Evolutionary conservation across 2,329 filamentous ascomycete genomes (phyloP).

Genomic region (Exophiala sp.): DNA sequence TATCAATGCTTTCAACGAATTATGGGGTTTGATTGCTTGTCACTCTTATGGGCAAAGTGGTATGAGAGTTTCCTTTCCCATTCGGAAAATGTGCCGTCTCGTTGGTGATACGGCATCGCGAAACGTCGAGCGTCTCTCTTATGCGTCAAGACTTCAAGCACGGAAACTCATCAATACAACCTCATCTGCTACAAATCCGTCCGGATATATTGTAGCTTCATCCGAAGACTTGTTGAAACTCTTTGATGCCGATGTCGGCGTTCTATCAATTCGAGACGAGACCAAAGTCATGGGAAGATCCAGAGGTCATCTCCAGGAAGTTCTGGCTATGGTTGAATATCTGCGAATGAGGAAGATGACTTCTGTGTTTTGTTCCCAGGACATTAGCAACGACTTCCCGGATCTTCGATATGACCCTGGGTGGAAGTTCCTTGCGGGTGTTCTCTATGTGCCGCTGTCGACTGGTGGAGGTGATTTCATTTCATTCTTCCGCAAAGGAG

Average conservation of each 20-base stretch:
- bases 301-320: slow-evolving; percentile 73
- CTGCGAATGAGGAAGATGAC: slow-evolving; percentile 70
- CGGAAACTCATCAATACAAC: slow-evolving; percentile 84
- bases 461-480: slow-evolving; percentile 78
- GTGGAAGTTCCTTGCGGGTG: slow-evolving; percentile 71
- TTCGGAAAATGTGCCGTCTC: slow-evolving; percentile 85
- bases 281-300: slow-evolving; percentile 74
- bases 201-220: slow-evolving; percentile 85
- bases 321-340: slow-evolving; percentile 80
- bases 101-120: slow-evolving; percentile 81
- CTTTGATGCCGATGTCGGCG: slow-evolving; percentile 82
- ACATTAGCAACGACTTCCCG: slow-evolving; percentile 72
- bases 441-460: slow-evolving; percentile 78
- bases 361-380: slow-evolving; percentile 73
- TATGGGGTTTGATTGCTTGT: slow-evolving; percentile 86
- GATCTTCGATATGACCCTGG: slow-evolving; percentile 77
- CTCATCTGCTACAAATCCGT: slow-evolving; percentile 75
- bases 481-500: slow-evolving; percentile 79
- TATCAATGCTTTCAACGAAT: slow-evolving; percentile 76
- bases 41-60: slow-evolving; percentile 74
- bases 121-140: slow-evolving; percentile 84
- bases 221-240: slow-evolving; percentile 80
- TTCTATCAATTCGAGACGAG: slow-evolving; percentile 81
- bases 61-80: slow-evolving; percentile 89
- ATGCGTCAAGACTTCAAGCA: slow-evolving; percentile 78